Conservation (phyloP, 306 rosid genomes). For the Acmispon strigosus region DNA sequence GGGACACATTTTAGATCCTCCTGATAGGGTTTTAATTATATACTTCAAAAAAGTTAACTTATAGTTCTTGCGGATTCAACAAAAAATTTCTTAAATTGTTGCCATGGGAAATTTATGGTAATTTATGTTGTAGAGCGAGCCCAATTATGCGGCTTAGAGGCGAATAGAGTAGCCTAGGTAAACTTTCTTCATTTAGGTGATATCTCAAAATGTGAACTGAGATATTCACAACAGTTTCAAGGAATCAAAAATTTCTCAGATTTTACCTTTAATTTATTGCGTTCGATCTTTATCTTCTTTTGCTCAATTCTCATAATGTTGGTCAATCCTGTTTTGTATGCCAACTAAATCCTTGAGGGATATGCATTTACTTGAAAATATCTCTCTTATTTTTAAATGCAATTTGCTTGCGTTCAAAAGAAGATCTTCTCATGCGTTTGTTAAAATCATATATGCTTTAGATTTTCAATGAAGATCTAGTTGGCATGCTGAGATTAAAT, state of each 20-base stretch:
- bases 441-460: neutral
- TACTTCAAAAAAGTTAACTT: slow-evolving; percentile 21
- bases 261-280: slow-evolving; percentile 13
- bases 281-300: slow-evolving; percentile 7
- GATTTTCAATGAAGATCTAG: too few relatives aligned
- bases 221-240: slow-evolving; percentile 22
- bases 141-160: slow-evolving; percentile 35
- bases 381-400: neutral
- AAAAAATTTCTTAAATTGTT: slow-evolving; percentile 9
- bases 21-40: slow-evolving; percentile 22
- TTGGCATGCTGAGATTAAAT: too few relatives aligned
- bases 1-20: slow-evolving; percentile 39
- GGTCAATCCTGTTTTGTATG: neutral
- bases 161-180: slow-evolving; percentile 27
- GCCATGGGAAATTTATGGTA: slow-evolving; percentile 22
- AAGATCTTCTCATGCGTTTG: neutral
- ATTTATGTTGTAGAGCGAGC: slow-evolving; percentile 34
- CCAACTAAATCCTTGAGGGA: slow-evolving; percentile 6
- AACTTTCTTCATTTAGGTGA: slow-evolving; percentile 16
- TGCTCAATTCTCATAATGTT: neutral
- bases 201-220: slow-evolving; percentile 19
- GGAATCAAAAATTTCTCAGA: slow-evolving; percentile 19
- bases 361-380: slow-evolving; percentile 9
- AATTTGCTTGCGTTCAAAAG: neutral
- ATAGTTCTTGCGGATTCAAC: slow-evolving; percentile 30